A percentile compares a stretch with the other conserved stretches of the same genome.
Evolutionary conservation across 2,329 filamentous ascomycete genomes (phyloP).

Genomic region (Diplodia corticola): DNA sequence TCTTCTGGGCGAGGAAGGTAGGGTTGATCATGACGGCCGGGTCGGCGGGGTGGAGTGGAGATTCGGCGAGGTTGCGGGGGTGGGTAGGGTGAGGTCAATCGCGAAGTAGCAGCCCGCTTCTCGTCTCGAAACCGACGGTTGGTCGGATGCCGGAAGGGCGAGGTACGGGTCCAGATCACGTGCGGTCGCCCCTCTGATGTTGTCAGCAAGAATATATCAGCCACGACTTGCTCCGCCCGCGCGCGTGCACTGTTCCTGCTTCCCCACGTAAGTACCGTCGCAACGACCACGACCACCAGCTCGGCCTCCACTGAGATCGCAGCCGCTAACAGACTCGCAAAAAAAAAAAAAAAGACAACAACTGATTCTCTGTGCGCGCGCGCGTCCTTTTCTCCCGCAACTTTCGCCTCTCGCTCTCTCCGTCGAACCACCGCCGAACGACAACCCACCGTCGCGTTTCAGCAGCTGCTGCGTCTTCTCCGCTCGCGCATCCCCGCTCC

Average conservation of each 20-base stretch:
- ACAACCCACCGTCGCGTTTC: background rate
- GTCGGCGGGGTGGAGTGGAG: slow-evolving; percentile 51
- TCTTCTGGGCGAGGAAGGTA: slow-evolving; percentile 74
- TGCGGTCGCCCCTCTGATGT: background rate
- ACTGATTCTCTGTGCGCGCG: background rate
- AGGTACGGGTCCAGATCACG: background rate
- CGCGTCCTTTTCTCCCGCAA: background rate
- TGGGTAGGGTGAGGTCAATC: background rate
- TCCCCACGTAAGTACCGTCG: slow-evolving; percentile 23
- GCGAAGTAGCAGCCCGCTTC: background rate
- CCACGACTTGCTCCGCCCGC: slow-evolving; percentile 7
- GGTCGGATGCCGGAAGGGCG: slow-evolving; percentile 8
- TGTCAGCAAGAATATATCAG: slow-evolving; percentile 17
- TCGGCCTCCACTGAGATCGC: background rate
- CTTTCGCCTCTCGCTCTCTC: background rate
- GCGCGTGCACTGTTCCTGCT: background rate
- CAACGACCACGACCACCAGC: slow-evolving; percentile 5
- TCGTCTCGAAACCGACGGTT: slow-evolving; percentile 12
- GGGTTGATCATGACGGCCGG: slow-evolving; percentile 79
- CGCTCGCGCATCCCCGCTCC: background rate
- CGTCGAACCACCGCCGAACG: background rate
- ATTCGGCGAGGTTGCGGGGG: background rate
- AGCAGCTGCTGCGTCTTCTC: background rate
- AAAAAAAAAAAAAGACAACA: slow-evolving; percentile 12
- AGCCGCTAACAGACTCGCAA: slow-evolving; percentile 20